Conservation (phyloP, 495 filamentous ascomycete species). For the Hyaloscypha hepaticicola region DNA sequence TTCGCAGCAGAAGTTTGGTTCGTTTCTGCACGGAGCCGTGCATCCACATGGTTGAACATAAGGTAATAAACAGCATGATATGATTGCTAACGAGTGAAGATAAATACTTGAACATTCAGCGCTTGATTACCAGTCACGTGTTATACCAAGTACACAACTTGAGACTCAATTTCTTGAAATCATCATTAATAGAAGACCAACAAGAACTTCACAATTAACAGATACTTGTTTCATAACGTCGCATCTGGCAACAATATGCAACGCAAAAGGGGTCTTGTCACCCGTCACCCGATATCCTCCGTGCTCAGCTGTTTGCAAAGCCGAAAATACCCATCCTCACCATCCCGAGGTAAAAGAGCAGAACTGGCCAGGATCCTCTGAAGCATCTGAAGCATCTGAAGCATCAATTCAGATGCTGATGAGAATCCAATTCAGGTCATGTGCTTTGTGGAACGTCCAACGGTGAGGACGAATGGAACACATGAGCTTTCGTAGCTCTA, state of each 20-base stretch:
- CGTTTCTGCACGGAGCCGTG: too few species aligned
- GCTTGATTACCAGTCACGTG: too few species aligned
- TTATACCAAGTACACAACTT: too few species aligned
- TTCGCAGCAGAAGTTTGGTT: background rate
- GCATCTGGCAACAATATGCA: background rate
- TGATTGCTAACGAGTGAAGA: too few species aligned
- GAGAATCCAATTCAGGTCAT: background rate
- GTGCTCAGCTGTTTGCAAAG: background rate
- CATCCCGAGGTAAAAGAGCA: slow-evolving; percentile 3
- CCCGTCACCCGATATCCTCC: slow-evolving; percentile 5
- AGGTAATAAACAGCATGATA: too few species aligned
- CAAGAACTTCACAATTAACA: too few species aligned
- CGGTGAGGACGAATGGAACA: background rate
- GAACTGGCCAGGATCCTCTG: background rate
- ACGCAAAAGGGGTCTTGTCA: background rate
- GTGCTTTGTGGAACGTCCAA: background rate
- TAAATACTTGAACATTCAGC: too few species aligned
- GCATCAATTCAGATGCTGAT: background rate
- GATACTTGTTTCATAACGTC: too few species aligned
- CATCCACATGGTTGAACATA: too few species aligned
- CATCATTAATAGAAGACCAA: background rate
- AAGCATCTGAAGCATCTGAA: background rate
- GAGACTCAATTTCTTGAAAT: background rate
- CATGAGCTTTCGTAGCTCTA: background rate
- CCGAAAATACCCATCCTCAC: slow-evolving; percentile 4